Conservation (phyloP, 805 yeast species). For the Saturnispora ahearnii region DNA sequence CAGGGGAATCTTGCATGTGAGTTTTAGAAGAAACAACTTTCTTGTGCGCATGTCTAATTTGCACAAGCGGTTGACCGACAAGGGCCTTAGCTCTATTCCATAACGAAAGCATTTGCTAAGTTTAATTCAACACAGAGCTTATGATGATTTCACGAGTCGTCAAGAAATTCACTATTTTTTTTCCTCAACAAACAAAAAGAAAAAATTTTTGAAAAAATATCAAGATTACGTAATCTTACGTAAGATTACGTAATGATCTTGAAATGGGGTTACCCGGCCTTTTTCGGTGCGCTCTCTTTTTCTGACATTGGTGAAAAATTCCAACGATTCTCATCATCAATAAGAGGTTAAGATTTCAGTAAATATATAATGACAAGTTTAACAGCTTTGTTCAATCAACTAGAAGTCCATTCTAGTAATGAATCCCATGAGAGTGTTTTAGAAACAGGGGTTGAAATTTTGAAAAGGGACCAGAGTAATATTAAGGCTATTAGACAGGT, state of each 20-base stretch:
- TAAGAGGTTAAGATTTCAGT: not conserved
- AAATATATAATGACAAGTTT: slow-evolving; percentile 9
- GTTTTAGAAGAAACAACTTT: slow-evolving; percentile 94
- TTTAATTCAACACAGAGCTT: not conserved
- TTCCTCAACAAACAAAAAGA: too few species aligned
- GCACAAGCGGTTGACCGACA: slow-evolving; percentile 16
- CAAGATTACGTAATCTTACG: too few species aligned
- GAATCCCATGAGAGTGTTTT: slow-evolving; percentile 30
- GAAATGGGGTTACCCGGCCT: too few species aligned
- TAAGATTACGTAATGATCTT: too few species aligned
- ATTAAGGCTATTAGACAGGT: slow-evolving; percentile 31
- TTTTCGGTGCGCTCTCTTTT: too few species aligned
- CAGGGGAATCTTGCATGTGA: slow-evolving; percentile 88
- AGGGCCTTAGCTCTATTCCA: not conserved
- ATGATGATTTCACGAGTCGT: too few species aligned
- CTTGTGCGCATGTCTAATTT: slow-evolving; percentile 84
- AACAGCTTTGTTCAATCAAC: slow-evolving; percentile 26
- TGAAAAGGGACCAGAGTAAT: slow-evolving; percentile 24
- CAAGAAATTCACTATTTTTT: not conserved
- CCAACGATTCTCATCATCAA: not conserved
- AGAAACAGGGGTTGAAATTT: slow-evolving; percentile 22
- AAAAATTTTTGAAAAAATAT: too few species aligned
- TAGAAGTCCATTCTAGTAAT: slow-evolving; percentile 29
- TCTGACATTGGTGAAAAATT: not conserved
- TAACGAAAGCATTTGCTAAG: not conserved